A percentile compares a stretch with the other conserved stretches of the same genome.
phyloP scores from a whole-genome alignment of 139 green algal species.

The Bryopsis sp. region DNA sequence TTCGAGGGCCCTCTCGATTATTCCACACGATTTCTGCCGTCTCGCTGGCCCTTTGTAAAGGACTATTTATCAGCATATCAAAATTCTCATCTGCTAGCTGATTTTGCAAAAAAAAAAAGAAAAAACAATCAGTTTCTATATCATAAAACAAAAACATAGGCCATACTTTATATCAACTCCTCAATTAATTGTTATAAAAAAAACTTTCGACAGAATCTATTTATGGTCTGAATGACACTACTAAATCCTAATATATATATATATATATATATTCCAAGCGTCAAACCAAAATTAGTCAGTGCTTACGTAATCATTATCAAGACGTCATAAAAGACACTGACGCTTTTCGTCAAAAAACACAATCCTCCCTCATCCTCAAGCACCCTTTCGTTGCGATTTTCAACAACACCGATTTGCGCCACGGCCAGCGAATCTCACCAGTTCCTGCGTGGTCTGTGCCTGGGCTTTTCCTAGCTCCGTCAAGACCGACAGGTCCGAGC shows the following conservation, averaged over 20 bases:
- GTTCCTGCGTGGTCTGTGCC: conserved; percentile 50
- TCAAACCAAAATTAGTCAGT: no score
- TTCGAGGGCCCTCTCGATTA: neutral
- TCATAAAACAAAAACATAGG: neutral
- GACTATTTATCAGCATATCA: conserved; percentile 53
- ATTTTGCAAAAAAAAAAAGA: conserved; percentile 1
- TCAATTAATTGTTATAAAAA: conserved; percentile 12
- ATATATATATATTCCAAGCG: no score
- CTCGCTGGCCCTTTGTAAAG: conserved; percentile 60
- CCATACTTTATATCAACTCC: neutral
- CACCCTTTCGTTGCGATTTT: neutral
- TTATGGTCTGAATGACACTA: no score
- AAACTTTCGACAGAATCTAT: no score
- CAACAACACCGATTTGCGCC: neutral
- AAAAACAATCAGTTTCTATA: conserved; percentile 4
- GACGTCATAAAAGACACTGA: no score
- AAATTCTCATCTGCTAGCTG: conserved; percentile 67
- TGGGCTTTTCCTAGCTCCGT: conserved; percentile 75
- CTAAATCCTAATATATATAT: no score
- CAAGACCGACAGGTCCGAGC: conserved; percentile 73
- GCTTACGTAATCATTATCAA: no score
- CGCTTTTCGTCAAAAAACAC: no score
- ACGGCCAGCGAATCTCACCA: conserved; percentile 39
- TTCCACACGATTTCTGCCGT: conserved; percentile 77
- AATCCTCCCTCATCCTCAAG: no score